These are phyloP conservation scores for Cryptococcus sp. DNA, from an alignment of 1,284 basidiomycete genomes.

Conservation along the genomic window DNA sequence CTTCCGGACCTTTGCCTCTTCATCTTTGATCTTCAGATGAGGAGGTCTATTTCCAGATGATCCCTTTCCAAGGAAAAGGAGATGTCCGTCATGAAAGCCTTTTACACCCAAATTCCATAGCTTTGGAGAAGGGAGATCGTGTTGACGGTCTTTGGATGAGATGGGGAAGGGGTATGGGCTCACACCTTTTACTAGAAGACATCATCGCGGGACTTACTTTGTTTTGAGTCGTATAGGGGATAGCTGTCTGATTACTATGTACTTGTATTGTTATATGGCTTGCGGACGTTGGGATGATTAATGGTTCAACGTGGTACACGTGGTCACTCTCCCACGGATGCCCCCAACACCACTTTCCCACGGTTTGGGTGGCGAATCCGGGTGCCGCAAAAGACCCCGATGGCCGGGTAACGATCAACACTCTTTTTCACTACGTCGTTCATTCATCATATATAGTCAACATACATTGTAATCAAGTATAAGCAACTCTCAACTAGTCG, in stretches of 20 bases:
- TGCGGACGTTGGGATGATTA: neutral
- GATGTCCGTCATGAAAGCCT: slow-evolving; percentile 24
- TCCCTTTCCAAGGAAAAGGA: neutral
- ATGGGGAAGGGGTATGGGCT: slow-evolving; percentile 7
- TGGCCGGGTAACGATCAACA: neutral
- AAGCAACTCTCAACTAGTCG: neutral
- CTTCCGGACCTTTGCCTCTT: slow-evolving; percentile 11
- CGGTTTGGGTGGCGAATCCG: neutral
- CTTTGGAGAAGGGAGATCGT: slow-evolving; percentile 1
- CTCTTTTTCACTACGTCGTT: neutral
- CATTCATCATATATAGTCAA: too few relatives aligned
- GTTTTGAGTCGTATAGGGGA: neutral
- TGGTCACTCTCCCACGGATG: neutral
- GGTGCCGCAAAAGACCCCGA: too few relatives aligned
- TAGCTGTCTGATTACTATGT: neutral
- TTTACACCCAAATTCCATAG: slow-evolving; percentile 18
- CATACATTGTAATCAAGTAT: too few relatives aligned
- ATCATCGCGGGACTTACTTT: slow-evolving; percentile 23
- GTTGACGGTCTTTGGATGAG: neutral
- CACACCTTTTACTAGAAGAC: slow-evolving; percentile 39
- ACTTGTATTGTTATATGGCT: neutral
- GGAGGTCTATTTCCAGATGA: neutral
- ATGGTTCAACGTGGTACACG: neutral
- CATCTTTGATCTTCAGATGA: neutral
- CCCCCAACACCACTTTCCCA: neutral